Percentiles rank a stretch among this genome's conserved stretches.
Conservation (phyloP, 495 filamentous ascomycete genomes). For the Talaromyces stipitatus region DNA sequence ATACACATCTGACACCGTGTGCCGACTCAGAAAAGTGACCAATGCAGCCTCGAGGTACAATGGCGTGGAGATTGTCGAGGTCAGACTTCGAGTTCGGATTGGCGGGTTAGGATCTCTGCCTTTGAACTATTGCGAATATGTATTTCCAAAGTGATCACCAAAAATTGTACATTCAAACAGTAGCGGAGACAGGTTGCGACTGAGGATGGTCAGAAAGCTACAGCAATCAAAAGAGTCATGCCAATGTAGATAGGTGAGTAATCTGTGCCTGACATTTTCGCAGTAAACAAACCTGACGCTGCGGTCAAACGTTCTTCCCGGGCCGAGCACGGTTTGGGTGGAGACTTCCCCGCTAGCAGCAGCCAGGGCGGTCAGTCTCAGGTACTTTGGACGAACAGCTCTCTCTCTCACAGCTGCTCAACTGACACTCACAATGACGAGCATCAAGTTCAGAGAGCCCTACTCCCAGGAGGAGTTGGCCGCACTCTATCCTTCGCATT, state of each 20-base stretch:
- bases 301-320: not conserved
- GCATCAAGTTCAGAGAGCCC: slow-evolving; percentile 61
- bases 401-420: not conserved
- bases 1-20: not conserved
- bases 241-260: no score
- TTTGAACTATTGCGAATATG: not conserved
- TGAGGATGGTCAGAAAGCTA: not conserved
- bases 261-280: not conserved
- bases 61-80: not conserved
- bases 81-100: not conserved
- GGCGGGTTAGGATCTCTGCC: not conserved
- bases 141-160: not conserved
- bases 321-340: not conserved
- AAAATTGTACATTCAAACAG: not conserved
- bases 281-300: not conserved
- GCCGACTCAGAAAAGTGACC: not conserved
- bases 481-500: slow-evolving; percentile 66
- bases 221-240: not conserved
- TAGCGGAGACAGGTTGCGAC: not conserved
- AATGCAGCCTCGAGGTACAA: not conserved
- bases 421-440: slow-evolving; percentile 52
- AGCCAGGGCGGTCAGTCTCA: not conserved
- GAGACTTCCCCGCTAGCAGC: not conserved
- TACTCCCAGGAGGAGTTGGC: slow-evolving; percentile 78
- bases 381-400: not conserved